Evolutionary conservation across 805 yeast genomes (phyloP), one percentile per base, ranked within the genome.

Genomic region (Yamadazyma sp.): DNA sequence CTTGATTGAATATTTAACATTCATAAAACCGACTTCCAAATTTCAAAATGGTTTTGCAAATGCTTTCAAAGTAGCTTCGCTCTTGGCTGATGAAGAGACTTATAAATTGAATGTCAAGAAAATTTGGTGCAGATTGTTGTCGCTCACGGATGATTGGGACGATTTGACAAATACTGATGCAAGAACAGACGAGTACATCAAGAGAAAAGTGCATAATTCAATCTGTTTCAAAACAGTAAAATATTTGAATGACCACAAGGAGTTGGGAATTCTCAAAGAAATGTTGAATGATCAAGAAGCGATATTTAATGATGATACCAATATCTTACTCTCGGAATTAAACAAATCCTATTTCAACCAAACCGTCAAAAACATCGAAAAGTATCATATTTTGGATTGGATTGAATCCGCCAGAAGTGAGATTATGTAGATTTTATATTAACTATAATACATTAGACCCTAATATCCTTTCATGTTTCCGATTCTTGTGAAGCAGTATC

Each of bases 41-140:
- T 38, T 39, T 29, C 16, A 16, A n/a, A 37, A 39, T 18, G 60
- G 56, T 4, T 66, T 56, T 35, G 48, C 64, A 0, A 55, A 60
- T 39, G 80, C 86, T 0, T 60, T 82, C 36, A 72, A 70, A 42
- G 53, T 80, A 5, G 53, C 81, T 1, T 68, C 76, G 6, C 53
- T 71, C 30, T 51, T 58, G 8, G 39, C 47, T 5, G 57, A 59
- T 38, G 65, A 62, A 16, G 29, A 32, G 11, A 22, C 35, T 6
- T 57, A 44, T 33, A 49, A 45, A 26, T 41, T 44, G 19, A 50
- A 53, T 20, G 42, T 56, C 7, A 46, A 47, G 27, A 38, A 49
- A 7, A 56, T 80, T 0, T 83, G 89, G 87, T 67, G 75, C 44
- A 63, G 88, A 42, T 63, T 82, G 30, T 56, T 84, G 14, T 15